Conservation (phyloP, 2,329 filamentous ascomycete genomes). For the Bipolaris sorokiniana region DNA sequence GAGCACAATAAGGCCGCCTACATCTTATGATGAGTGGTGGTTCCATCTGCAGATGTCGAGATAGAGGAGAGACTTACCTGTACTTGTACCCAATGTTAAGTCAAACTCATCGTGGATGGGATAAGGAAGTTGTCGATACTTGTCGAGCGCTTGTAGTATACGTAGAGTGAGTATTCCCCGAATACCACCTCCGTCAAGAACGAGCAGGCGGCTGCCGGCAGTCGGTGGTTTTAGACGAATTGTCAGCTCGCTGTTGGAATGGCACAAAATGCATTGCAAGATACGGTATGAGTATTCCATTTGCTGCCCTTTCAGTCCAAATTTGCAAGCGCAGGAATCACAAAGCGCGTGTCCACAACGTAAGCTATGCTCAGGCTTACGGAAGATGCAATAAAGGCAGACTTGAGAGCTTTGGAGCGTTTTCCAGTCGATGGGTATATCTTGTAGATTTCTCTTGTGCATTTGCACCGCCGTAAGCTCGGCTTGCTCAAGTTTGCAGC, state of each 20-base stretch:
- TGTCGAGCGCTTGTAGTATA: conserved; percentile 17
- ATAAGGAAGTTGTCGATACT: conserved; percentile 18
- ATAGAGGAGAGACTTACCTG: conserved; percentile 6
- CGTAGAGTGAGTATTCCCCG: conserved; percentile 16
- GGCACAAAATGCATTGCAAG: conserved; percentile 15
- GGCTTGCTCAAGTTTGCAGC: too few species aligned
- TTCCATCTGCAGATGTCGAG: too few species aligned
- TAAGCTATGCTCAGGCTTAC: conserved; percentile 18
- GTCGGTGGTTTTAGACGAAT: conserved; percentile 21
- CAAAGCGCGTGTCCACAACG: conserved; percentile 17
- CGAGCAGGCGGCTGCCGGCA: conserved; percentile 17
- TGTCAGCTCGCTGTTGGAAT: conserved; percentile 8
- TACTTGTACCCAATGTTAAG: conserved; percentile 19
- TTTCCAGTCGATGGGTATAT: conserved; percentile 14
- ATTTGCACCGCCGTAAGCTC: too few species aligned
- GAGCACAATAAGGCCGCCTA: conserved; percentile 21
- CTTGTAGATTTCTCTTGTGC: conserved; percentile 11
- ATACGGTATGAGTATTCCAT: conserved; percentile 22
- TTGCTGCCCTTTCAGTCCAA: conserved; percentile 5
- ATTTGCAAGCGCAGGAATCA: conserved; percentile 15
- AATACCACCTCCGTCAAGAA: conserved; percentile 23
- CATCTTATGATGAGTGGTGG: too few species aligned
- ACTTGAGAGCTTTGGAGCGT: conserved; percentile 12
- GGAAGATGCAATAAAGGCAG: conserved; percentile 16
- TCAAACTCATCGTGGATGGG: conserved; percentile 27